Evolutionary conservation across 2,329 filamentous ascomycete genomes (phyloP), one percentile per base, ranked within the genome.

Genomic region (Decorospora gaudefroyi): DNA sequence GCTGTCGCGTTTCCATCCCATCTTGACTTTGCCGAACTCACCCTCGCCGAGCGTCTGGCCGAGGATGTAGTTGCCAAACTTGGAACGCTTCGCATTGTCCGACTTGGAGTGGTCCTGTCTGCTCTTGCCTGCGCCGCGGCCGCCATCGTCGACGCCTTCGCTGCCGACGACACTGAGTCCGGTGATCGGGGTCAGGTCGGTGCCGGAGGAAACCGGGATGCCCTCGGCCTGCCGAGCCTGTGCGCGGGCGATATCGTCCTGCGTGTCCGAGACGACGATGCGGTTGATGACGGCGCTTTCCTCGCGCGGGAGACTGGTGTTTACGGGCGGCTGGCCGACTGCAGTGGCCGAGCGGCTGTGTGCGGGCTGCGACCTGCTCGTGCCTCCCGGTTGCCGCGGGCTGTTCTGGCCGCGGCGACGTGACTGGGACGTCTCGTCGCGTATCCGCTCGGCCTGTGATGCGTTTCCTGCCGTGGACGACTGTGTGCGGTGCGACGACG

Each of bases 21-120:
- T 84, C 72, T 96, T 97, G 62, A 99, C 93, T 70, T 99, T 99
- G 55, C 93, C 93, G 69, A 99, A 99, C 72, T 99, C 93, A 51
- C 93, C 93, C 75, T 99, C 93, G 35, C 93, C 93, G 35, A 99
- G 86, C 2, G 92, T 97, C 70, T 96, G 92, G 23, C 93, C 93
- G 3, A 99, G 80, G 49, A 95, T 90, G 71, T 97, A 99, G 53
- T 96, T 90, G 48, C 92, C 92, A 68, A 99, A 97, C 56, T 89
- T 91, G 28, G 87, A 90, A 54, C 87, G 83, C 75, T 95, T 96
- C 47, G 79, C 73, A 13, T 76, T 73, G 31, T 69, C 62, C 21
- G 67, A 68, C 41, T 73, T 73, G 31, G 80, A 80, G 61, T 83
- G 81, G 59, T 85, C 81, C 57, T 84, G 82, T 41, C 82, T 74